phyloP scores from a whole-genome alignment of 2,329 filamentous ascomycete genomes.

The Biscogniauxia sp. region DNA sequence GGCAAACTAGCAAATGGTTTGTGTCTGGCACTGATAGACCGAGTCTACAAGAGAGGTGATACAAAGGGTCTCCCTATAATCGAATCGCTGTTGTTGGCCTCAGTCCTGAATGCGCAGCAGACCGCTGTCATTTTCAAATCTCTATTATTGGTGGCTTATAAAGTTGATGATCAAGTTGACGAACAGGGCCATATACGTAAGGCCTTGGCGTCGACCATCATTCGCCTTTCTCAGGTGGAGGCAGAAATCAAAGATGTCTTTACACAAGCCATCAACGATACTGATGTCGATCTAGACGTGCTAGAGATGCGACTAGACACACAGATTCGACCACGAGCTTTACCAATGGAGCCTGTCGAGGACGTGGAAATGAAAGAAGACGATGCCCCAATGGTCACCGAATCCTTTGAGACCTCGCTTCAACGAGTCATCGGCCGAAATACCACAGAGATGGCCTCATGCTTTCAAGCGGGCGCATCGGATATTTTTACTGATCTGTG shows the following conservation, averaged over 20 bases:
- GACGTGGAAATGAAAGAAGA: slow-evolving; percentile 49
- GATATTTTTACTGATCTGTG: slow-evolving; percentile 58
- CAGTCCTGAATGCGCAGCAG: slow-evolving; percentile 62
- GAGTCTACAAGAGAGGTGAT: slow-evolving; percentile 59
- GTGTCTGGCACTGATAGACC: slow-evolving; percentile 63
- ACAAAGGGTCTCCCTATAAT: slow-evolving; percentile 56
- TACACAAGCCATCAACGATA: slow-evolving; percentile 62
- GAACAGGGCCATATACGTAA: slow-evolving; percentile 56
- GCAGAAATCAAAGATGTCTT: slow-evolving; percentile 62
- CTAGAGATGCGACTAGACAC: slow-evolving; percentile 74
- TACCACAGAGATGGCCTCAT: slow-evolving; percentile 42
- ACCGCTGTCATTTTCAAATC: slow-evolving; percentile 64
- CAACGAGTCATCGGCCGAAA: slow-evolving; percentile 29
- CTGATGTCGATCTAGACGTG: slow-evolving; percentile 69
- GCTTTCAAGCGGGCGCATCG: slow-evolving; percentile 49
- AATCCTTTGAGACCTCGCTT: slow-evolving; percentile 27
- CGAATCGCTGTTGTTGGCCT: slow-evolving; percentile 58
- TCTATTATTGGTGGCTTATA: slow-evolving; percentile 59
- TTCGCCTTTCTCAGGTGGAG: slow-evolving; percentile 60
- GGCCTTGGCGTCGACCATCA: slow-evolving; percentile 64
- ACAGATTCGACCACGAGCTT: slow-evolving; percentile 58
- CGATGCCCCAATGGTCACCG: slow-evolving; percentile 11
- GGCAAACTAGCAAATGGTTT: slow-evolving; percentile 71
- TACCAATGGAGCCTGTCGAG: slow-evolving; percentile 48
- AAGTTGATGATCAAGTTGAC: slow-evolving; percentile 54